These are phyloP conservation scores for Maudiozyma barnettii DNA, from an alignment of 805 yeast species.

Conservation along the genomic window DNA sequence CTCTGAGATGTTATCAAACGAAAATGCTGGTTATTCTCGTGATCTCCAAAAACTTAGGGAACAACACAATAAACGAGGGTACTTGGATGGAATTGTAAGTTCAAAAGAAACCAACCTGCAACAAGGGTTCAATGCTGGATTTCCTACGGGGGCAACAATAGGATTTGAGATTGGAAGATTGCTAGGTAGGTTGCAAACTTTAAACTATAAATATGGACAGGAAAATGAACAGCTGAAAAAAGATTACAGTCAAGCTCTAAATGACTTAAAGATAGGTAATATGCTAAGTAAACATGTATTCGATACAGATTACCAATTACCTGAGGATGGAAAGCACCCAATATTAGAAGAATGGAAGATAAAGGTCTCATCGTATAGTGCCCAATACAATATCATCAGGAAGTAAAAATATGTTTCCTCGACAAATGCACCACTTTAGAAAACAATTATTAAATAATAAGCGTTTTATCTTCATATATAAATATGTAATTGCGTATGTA, in stretches of 20 bases:
- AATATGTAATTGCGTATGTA: background rate
- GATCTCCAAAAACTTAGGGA: slow-evolving; percentile 40
- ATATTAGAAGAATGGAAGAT: slow-evolving; percentile 40
- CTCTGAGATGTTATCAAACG: background rate
- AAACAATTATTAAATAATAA: too few relatives aligned
- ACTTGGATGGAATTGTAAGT: slow-evolving; percentile 64
- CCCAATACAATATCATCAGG: slow-evolving; percentile 11
- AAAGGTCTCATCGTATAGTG: slow-evolving; percentile 11
- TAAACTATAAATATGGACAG: slow-evolving; percentile 15
- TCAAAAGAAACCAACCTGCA: slow-evolving; percentile 67
- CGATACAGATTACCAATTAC: slow-evolving; percentile 37
- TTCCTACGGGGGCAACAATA: slow-evolving; percentile 60
- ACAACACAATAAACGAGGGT: slow-evolving; percentile 70
- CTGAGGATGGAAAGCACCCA: slow-evolving; percentile 25
- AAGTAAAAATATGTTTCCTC: background rate
- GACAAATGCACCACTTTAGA: too few relatives aligned
- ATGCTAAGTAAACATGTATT: slow-evolving; percentile 49
- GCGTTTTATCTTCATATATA: too few relatives aligned
- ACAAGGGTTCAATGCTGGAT: slow-evolving; percentile 72
- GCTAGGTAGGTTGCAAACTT: slow-evolving; percentile 41
- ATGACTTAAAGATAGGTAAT: slow-evolving; percentile 49
- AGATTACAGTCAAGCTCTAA: slow-evolving; percentile 32
- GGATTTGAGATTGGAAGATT: slow-evolving; percentile 61
- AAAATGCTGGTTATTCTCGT: slow-evolving; percentile 3
- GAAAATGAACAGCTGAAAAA: slow-evolving; percentile 11